These are phyloP conservation scores for Petunia hybrid DNA, from an alignment of 305 asterid genomes.

Conservation along the genomic window DNA sequence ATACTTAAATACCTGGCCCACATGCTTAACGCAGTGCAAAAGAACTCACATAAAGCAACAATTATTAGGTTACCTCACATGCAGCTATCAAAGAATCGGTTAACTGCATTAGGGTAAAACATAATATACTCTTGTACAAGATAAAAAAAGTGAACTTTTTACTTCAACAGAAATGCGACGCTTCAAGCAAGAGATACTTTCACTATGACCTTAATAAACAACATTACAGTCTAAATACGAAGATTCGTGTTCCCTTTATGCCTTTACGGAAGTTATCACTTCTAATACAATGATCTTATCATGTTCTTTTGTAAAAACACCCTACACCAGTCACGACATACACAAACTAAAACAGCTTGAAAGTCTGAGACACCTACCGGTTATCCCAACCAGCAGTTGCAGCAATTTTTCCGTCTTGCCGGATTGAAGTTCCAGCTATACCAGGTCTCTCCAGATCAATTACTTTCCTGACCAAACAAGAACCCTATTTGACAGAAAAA, in stretches of 20 bases:
- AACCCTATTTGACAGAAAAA: constrained; percentile 44
- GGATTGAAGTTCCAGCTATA: constrained; percentile 65
- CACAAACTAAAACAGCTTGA: background rate
- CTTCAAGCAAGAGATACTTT: background rate
- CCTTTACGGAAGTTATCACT: background rate
- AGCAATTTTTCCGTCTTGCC: constrained; percentile 72
- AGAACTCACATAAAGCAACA: background rate
- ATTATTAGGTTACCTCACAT: background rate
- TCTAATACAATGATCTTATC: background rate
- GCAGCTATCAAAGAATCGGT: background rate
- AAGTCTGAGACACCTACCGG: constrained; percentile 41
- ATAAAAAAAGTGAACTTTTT: background rate
- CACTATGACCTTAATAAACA: background rate
- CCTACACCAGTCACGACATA: background rate
- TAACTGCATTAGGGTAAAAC: background rate
- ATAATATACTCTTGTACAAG: background rate
- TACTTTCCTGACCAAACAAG: constrained; percentile 80
- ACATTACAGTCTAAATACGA: background rate
- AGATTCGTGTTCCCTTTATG: background rate
- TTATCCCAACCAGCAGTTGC: constrained; percentile 98
- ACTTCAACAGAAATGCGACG: background rate
- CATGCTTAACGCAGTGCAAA: background rate
- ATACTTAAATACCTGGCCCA: background rate
- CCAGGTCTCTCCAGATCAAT: constrained; percentile 78
- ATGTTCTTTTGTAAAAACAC: background rate